Percentiles rank a stretch among this genome's conserved stretches.
These are phyloP conservation scores for Xylariales sp. DNA, from an alignment of 2,329 filamentous ascomycete genomes.

Conservation along the genomic window DNA sequence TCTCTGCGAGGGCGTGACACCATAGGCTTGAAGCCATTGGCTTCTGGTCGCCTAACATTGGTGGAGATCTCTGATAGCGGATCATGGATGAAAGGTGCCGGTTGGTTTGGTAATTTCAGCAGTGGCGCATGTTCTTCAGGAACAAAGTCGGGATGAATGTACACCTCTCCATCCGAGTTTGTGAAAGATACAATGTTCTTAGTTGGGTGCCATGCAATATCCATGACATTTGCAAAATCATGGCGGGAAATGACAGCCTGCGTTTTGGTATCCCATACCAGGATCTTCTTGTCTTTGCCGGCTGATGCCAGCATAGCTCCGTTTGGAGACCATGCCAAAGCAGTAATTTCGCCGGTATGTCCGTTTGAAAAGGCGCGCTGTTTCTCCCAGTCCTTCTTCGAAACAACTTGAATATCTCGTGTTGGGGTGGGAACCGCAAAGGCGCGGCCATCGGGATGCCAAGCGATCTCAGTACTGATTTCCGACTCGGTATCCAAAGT, in stretches of 20 bases:
- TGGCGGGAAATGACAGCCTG: slow-evolving; percentile 83
- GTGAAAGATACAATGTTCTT: slow-evolving; percentile 93
- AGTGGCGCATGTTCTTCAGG: slow-evolving; percentile 67
- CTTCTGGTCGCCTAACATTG: slow-evolving; percentile 68
- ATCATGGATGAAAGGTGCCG: slow-evolving; percentile 88
- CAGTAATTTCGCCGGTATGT: slow-evolving; percentile 86
- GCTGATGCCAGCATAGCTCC: slow-evolving; percentile 84
- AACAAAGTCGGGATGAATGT: slow-evolving; percentile 82
- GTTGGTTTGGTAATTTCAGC: slow-evolving; percentile 71
- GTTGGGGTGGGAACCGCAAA: slow-evolving; percentile 88
- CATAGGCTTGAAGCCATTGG: slow-evolving; percentile 66
- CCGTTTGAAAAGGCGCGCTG: slow-evolving; percentile 83
- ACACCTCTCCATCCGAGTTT: slow-evolving; percentile 91
- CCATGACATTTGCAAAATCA: slow-evolving; percentile 85
- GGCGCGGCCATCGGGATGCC: slow-evolving; percentile 94
- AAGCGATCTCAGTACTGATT: slow-evolving; percentile 77
- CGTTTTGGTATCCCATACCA: slow-evolving; percentile 90
- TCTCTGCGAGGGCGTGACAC: slow-evolving; percentile 67
- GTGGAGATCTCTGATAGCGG: slow-evolving; percentile 76
- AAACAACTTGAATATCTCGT: slow-evolving; percentile 86
- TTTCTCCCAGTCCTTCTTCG: slow-evolving; percentile 88
- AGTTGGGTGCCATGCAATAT: slow-evolving; percentile 89
- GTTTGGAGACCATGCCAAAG: slow-evolving; percentile 93
- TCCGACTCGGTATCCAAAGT: slow-evolving; percentile 81
- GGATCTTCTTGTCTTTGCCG: slow-evolving; percentile 74